These are phyloP conservation scores for Periconia sp. DNA, from an alignment of 2,329 filamentous ascomycete species.

Conservation along the genomic window DNA sequence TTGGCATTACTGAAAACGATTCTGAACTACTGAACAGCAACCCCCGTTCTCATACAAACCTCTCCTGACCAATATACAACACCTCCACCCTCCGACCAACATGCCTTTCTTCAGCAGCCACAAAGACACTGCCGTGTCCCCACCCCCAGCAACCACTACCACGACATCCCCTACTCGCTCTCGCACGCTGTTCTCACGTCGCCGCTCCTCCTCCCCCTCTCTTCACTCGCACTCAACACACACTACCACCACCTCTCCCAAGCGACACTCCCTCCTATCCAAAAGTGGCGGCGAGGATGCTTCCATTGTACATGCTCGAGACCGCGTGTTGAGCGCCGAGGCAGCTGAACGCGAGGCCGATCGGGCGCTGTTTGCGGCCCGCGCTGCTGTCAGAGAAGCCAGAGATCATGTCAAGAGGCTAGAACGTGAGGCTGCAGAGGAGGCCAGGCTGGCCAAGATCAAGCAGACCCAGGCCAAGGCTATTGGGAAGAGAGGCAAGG, in stretches of 20 bases:
- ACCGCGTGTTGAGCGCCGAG: slow-evolving; percentile 65
- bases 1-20: background rate
- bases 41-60: background rate
- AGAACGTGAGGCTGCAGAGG: slow-evolving; percentile 61
- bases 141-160: slow-evolving; percentile 21
- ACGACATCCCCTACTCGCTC: slow-evolving; percentile 27
- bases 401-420: slow-evolving; percentile 64
- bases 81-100: slow-evolving; percentile 16
- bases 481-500: slow-evolving; percentile 68
- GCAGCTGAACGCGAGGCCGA: slow-evolving; percentile 66
- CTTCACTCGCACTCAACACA: slow-evolving; percentile 10
- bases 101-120: slow-evolving; percentile 40
- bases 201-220: slow-evolving; percentile 38
- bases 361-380: slow-evolving; percentile 61
- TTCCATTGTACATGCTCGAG: slow-evolving; percentile 61
- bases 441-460: slow-evolving; percentile 62
- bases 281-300: slow-evolving; percentile 57
- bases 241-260: slow-evolving; percentile 24
- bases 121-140: slow-evolving; percentile 17
- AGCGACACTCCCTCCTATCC: slow-evolving; percentile 43
- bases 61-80: background rate
- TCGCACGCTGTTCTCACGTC: slow-evolving; percentile 40
- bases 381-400: slow-evolving; percentile 62
- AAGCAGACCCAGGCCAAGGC: slow-evolving; percentile 68
- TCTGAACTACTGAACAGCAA: background rate